Base-by-base conservation (phyloP, 352 stramenopile genomes). In the Phytopythium oedochilum region DNA sequence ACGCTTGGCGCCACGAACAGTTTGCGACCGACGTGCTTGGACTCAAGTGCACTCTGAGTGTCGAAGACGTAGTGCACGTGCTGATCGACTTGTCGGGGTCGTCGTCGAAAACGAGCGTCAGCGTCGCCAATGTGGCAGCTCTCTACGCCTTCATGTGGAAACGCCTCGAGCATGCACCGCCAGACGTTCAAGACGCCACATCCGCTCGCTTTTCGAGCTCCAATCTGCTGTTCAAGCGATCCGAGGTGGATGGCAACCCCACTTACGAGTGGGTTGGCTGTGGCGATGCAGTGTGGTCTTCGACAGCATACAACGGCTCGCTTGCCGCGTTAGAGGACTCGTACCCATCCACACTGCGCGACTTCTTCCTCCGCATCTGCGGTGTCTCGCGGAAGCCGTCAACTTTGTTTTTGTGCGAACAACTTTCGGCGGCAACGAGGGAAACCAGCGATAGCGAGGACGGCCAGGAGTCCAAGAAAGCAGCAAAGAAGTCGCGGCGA, bases 301-400 rank as follows among this genome's bases (percentile, higher is more conserved):
- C 68, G 1, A 69, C 66, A 5, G 44, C 58, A n/a, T 61, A 68
- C 49, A 69, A 65, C 17, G 63, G 60, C 34, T 36, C 59, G 6
- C 48, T 84, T 17, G 31, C 69, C 10, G 54, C 68, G 29, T 54
- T 92, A 28, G 73, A 89, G 18, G 55, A 60, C 4, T n/a, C 77
- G 10, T 92, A 91, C 53, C 57, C 78, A 8, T 80, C 71, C 36
- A 44, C 57, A 10, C 61, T 91, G 5, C 68, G 68, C 10, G 48
- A 60, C 8, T 92, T 92, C 44, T 92, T 92, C 60, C 74, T 66
- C 7, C 68, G 83, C 0, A 49, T 92, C 7, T 88, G 72, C 49
- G 76, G 78, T 18, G 71, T 92, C 15, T 60, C 75, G n/a, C 59
- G 60, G n/a, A 88, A 86, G 53, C 80, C 78, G 0, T 85, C 78